A percentile compares a stretch with the other conserved stretches of the same genome.
Conservation (phyloP, 2,329 filamentous ascomycete species). For the Talaromyces sp. region DNA sequence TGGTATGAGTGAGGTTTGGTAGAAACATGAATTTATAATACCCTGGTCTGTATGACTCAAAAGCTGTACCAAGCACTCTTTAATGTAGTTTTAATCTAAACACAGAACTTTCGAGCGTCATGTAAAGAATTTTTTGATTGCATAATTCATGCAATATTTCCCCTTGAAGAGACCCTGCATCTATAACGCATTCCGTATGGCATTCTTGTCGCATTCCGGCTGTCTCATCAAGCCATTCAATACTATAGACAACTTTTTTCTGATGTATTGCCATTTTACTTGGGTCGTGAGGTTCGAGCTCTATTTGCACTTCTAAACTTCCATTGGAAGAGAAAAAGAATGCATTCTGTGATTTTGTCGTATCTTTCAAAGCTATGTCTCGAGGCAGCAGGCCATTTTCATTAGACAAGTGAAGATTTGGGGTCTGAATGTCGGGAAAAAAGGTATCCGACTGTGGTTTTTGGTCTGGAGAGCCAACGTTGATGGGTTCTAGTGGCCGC, state of each 20-base stretch:
- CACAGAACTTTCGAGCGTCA: neutral
- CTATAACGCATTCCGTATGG: neutral
- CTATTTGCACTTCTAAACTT: constrained; percentile 3
- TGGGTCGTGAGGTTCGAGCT: neutral
- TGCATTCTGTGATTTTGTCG: neutral
- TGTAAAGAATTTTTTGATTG: neutral
- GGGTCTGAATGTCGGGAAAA: neutral
- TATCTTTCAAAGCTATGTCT: neutral
- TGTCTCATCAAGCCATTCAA: neutral
- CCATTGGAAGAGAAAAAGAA: neutral
- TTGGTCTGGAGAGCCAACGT: neutral
- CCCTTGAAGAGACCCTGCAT: neutral
- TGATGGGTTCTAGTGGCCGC: neutral
- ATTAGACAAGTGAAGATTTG: neutral
- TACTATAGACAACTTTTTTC: neutral
- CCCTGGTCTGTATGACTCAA: neutral
- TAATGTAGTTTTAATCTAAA: neutral
- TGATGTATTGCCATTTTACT: neutral
- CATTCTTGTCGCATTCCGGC: neutral
- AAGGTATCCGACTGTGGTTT: neutral
- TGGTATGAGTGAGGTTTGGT: constrained; percentile 7
- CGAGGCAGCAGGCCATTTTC: neutral
- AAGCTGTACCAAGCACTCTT: neutral
- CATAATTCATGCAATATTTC: constrained; percentile 2
- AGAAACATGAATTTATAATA: neutral